These are phyloP conservation scores for Pythium phragmiticola DNA, from an alignment of 352 stramenopile species.

Conservation along the genomic window DNA sequence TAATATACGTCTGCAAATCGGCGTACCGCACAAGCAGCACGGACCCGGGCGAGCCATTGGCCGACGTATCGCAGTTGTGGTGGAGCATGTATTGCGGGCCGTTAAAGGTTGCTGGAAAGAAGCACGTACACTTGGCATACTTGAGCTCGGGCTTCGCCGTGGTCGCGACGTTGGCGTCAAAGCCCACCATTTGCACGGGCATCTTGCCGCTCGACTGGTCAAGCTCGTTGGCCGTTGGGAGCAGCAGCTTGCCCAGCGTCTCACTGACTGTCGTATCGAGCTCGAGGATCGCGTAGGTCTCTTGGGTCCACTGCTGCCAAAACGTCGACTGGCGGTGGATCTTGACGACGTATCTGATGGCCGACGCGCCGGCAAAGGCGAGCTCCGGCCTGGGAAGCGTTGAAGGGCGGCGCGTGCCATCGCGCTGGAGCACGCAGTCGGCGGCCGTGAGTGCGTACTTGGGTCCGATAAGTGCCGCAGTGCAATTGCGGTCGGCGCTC, in stretches of 20 bases:
- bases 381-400: conserved; percentile 31
- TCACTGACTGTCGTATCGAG: conserved; percentile 44
- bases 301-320: conserved; percentile 56
- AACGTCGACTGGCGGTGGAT: conserved; percentile 67
- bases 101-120: conserved; percentile 42
- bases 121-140: conserved; percentile 49
- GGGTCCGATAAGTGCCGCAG: conserved; percentile 49
- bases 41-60: conserved; percentile 42
- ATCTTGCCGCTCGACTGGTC: conserved; percentile 30
- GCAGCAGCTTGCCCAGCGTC: conserved; percentile 32
- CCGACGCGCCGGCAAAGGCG: conserved; percentile 11
- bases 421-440: conserved; percentile 47
- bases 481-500: conserved; percentile 46
- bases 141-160: conserved; percentile 24
- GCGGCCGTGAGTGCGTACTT: conserved; percentile 53
- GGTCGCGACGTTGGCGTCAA: conserved; percentile 25
- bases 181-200: conserved; percentile 56
- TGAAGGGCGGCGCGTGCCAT: conserved; percentile 30
- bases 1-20: conserved; percentile 53
- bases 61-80: conserved; percentile 62
- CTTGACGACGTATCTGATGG: conserved; percentile 30
- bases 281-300: conserved; percentile 68
- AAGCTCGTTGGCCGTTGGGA: conserved; percentile 36
- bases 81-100: conserved; percentile 46
- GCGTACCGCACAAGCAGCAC: conserved; percentile 61